Percentiles rank a stretch among this genome's conserved stretches.
Evolutionary conservation across 1,284 basidiomycete genomes (phyloP).

Genomic region (Sporisorium graminicola): DNA sequence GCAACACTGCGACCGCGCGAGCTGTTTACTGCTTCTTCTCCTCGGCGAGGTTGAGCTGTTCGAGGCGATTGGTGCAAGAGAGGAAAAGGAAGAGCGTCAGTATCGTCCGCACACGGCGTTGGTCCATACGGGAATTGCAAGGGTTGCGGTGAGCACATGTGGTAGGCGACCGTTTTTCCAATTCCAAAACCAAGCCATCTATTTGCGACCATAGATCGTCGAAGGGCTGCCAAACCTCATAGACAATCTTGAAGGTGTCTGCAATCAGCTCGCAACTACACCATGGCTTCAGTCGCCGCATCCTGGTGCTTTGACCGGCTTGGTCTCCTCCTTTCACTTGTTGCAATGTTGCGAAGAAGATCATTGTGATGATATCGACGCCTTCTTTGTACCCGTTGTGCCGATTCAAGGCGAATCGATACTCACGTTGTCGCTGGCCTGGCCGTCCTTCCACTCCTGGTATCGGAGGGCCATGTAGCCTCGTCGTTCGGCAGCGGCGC

Average conservation of each 20-base stretch:
- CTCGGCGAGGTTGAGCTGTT: conserved; percentile 54
- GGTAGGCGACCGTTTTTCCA: no score
- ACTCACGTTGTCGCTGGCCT: conserved; percentile 68
- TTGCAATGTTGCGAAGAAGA: not conserved
- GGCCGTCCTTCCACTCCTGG: conserved; percentile 71
- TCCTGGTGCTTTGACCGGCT: not conserved
- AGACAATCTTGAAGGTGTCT: not conserved
- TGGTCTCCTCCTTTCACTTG: not conserved
- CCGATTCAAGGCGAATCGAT: not conserved
- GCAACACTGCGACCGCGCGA: conserved; percentile 4
- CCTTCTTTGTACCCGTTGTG: not conserved
- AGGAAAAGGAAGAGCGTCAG: not conserved
- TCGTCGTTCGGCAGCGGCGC: conserved; percentile 70
- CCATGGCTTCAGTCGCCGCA: not conserved
- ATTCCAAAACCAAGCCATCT: not conserved
- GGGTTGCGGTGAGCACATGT: no score
- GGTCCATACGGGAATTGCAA: not conserved
- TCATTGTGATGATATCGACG: not conserved
- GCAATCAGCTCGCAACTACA: not conserved
- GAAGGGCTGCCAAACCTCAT: not conserved
- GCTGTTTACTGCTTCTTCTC: conserved; percentile 55
- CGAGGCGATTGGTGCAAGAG: not conserved
- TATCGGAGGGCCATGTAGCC: conserved; percentile 70
- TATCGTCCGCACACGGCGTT: not conserved
- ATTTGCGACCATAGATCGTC: not conserved